Base-by-base conservation (phyloP, 208 protist species). In the Leishmania braziliensis region DNA sequence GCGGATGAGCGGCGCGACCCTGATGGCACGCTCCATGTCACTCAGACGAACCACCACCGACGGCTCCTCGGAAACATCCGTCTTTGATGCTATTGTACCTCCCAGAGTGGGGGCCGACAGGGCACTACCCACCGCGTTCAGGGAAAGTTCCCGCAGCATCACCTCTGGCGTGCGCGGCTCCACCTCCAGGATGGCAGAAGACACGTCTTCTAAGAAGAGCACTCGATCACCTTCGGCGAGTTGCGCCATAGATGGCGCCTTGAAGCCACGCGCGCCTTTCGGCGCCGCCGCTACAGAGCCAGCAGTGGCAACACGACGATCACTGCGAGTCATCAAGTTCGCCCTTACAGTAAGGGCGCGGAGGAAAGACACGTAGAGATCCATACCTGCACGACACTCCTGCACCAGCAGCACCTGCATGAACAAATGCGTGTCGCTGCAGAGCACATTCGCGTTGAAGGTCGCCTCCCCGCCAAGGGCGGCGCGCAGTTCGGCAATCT, bases 371-470 rank as follows among this genome's bases (percentile, higher is more conserved):
- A 85, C 58, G 80, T 96, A 97, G 75, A 95, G 85, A 20, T 86
- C 68, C 77, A 91, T 88, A 60, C 84, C 80, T 33, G 80, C 83
- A 16, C 77, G 78, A 80, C 91, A 95, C 72, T 94, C 90, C 78
- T 95, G 92, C 63, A 89, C 85, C n/a, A 95, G 89, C 43, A 97
- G 83, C 50, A 90, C 91, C 33, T 83, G 80, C 85, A 95, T 91
- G 77, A 97, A 97, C 5, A 84, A 86, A 53, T 91, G 84, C 16
- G 73, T 60, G 33, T 91, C 88, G 20, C 75, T 69, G 56, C 75
- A 88, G 5, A 97, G 75, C 4, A 82, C 43, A 26, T 76, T 71
- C 23, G 92, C 89, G 85, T 91, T 92, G 72, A 95, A 90, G 2
- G 94, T 92, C 20, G 85, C 85, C 75, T 97, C 92, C 6, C 79